Evolutionary conservation across 2,329 filamentous ascomycete species (phyloP), one percentile per base, ranked within the genome.

Genomic region (Nannizzia gypsea): DNA sequence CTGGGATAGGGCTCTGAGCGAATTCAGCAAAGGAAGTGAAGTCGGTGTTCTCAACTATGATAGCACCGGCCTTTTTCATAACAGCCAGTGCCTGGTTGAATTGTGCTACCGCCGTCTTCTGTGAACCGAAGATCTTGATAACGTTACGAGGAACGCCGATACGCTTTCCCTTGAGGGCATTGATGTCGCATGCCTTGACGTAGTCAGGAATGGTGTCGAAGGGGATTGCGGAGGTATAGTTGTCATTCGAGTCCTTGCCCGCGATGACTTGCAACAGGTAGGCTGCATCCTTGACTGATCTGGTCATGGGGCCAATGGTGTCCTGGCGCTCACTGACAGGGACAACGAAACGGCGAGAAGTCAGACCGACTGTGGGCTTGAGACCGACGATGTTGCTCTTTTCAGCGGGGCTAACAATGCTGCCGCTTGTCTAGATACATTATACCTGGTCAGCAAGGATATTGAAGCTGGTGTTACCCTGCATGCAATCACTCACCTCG

Each of bases 301-400:
- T 74, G 1, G 81, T 77, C 76, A 84, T 81, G 0, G 81, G 81
- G 0, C 81, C 81, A 8, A 83, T 73, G 1, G 80, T 81, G 63
- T 83, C 80, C 65, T 61, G 79, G 60, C 77, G 80, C 63, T 81
- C 73, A 28, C 76, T 79, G 61, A 89, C 82, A 0, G 87, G 86
- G 9, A 89, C 81, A 1, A 88, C 85, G 3, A 86, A 74, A 44
- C 68, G 64, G 3, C 70, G 74, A 1, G 82, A 84, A 0, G 81
- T 86, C 2, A 88, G 73, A 0, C 85, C 85, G 1, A 87, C 81
- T 0, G 83, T 85, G 0, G 85, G 83, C 67, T 85, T 86, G 68
- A 89, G 83, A 1, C 83, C 85, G 0, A 87, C 84, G 1, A 87
- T 68, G 60, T 85, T 85, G 72, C 82, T 86, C 3, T 73, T 66